Evolutionary conservation across 1,284 basidiomycete species (phyloP).

Genomic region (Tranzscheliella williamsii): DNA sequence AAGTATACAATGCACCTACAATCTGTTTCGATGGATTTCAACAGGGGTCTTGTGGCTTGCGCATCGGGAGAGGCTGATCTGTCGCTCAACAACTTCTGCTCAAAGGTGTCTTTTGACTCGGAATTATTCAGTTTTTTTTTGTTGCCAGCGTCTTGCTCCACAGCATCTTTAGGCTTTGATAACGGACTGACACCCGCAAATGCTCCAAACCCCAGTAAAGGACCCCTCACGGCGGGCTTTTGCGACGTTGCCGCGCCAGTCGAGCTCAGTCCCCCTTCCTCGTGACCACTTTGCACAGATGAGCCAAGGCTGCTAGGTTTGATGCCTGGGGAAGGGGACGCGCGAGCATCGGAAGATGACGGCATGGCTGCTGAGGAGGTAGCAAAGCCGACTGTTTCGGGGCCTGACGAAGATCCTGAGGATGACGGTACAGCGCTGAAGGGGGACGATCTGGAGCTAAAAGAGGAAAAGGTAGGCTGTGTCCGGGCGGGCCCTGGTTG

Average conservation of each 20-base stretch:
- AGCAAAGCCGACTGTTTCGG: conserved; percentile 7
- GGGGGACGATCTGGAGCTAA: conserved; percentile 42
- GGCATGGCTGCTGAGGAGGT: conserved; percentile 17
- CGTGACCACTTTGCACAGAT: no score
- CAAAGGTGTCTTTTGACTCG: conserved; percentile 16
- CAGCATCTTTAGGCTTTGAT: conserved; percentile 16
- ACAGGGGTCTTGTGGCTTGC: conserved; percentile 8
- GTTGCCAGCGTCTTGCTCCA: neutral
- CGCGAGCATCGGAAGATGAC: neutral
- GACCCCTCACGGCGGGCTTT: conserved; percentile 22
- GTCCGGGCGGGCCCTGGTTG: conserved; percentile 16
- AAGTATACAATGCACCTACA: no score
- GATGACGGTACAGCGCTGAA: conserved; percentile 36
- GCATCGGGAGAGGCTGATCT: conserved; percentile 5
- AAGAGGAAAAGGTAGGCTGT: conserved; percentile 39
- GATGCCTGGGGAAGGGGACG: conserved; percentile 5
- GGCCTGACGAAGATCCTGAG: conserved; percentile 18
- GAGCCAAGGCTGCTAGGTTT: conserved; percentile 37
- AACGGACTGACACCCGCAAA: conserved; percentile 42
- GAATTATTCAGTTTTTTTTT: neutral
- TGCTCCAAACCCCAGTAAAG: conserved; percentile 44
- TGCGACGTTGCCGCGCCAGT: no score
- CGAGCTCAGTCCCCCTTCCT: no score
- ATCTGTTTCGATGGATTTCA: conserved; percentile 28
- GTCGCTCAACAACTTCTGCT: conserved; percentile 20